Conservation (phyloP, 495 filamentous ascomycete genomes). For the Neurospora tetraspora region DNA sequence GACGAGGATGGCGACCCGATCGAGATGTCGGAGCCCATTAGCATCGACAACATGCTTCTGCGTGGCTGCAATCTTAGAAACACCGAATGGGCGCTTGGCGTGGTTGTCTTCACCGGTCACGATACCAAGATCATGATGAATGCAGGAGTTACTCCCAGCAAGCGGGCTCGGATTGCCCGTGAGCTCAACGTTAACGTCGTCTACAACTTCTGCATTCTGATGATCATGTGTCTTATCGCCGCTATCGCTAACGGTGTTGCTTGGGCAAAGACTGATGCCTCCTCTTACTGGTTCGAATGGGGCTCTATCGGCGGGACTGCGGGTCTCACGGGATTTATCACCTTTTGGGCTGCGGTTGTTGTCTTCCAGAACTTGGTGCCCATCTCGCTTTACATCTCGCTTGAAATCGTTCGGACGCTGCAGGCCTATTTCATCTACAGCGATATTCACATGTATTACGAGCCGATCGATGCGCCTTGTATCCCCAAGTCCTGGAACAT, state of each 20-base stretch:
- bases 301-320: constrained; percentile 72
- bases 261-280: constrained; percentile 66
- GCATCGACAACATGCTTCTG: constrained; percentile 89
- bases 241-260: constrained; percentile 76
- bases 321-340: constrained; percentile 79
- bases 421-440: constrained; percentile 98
- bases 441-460: constrained; percentile 94
- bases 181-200: constrained; percentile 97
- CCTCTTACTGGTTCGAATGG: constrained; percentile 76
- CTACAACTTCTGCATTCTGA: constrained; percentile 88
- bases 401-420: constrained; percentile 87
- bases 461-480: constrained; percentile 83
- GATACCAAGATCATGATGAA: constrained; percentile 99
- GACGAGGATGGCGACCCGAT: constrained; percentile 46
- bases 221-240: constrained; percentile 80
- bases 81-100: constrained; percentile 90
- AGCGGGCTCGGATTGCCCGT: constrained; percentile 79
- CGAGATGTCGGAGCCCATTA: constrained; percentile 84
- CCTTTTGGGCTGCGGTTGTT: constrained; percentile 90
- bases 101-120: constrained; percentile 93
- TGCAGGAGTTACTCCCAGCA: constrained; percentile 91
- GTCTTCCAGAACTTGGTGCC: constrained; percentile 98
- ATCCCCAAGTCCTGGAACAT: constrained; percentile 99
- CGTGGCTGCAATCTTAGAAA: constrained; percentile 90
- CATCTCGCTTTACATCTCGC: constrained; percentile 93